A percentile compares a stretch with the other conserved stretches of the same genome.
Conservation (phyloP, 2,329 filamentous ascomycete genomes). For the Epichloe hybrida region DNA sequence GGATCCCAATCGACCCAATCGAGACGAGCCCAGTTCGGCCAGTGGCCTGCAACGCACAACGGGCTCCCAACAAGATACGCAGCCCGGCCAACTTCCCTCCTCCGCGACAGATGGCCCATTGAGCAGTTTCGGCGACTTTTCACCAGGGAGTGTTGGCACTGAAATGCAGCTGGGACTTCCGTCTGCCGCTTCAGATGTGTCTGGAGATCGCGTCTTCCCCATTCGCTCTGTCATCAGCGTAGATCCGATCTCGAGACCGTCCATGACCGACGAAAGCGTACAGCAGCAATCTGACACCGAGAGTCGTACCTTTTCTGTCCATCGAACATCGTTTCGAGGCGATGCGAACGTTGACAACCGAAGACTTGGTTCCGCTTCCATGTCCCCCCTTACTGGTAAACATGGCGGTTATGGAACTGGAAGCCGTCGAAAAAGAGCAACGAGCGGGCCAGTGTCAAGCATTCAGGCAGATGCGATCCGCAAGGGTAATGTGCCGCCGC, state of each 20-base stretch:
- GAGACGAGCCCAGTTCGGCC: background rate
- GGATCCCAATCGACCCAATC: background rate
- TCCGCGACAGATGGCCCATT: background rate
- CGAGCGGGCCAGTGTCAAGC: constrained; percentile 28
- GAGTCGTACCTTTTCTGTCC: constrained; percentile 16
- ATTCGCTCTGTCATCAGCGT: constrained; percentile 68
- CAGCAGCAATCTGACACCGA: constrained; percentile 19
- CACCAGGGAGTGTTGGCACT: constrained; percentile 28
- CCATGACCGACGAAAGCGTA: constrained; percentile 26
- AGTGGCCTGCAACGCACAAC: background rate
- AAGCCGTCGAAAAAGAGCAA: constrained; percentile 20
- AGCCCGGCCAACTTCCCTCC: background rate
- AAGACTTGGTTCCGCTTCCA: constrained; percentile 14
- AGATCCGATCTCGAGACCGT: constrained; percentile 36
- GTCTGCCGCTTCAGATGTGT: constrained; percentile 22
- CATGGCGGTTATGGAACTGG: background rate
- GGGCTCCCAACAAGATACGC: background rate
- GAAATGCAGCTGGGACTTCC: constrained; percentile 24
- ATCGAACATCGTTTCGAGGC: constrained; percentile 16
- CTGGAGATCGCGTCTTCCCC: constrained; percentile 58
- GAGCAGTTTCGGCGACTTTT: constrained; percentile 13
- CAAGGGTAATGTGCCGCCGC: constrained; percentile 20
- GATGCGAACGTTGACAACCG: constrained; percentile 16
- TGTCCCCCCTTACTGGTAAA: constrained; percentile 9
- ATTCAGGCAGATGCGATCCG: constrained; percentile 31